Evolutionary conservation across 1,284 basidiomycete species (phyloP), one percentile per base, ranked within the genome.

Genomic region (Papiliotrema fonsecae): DNA sequence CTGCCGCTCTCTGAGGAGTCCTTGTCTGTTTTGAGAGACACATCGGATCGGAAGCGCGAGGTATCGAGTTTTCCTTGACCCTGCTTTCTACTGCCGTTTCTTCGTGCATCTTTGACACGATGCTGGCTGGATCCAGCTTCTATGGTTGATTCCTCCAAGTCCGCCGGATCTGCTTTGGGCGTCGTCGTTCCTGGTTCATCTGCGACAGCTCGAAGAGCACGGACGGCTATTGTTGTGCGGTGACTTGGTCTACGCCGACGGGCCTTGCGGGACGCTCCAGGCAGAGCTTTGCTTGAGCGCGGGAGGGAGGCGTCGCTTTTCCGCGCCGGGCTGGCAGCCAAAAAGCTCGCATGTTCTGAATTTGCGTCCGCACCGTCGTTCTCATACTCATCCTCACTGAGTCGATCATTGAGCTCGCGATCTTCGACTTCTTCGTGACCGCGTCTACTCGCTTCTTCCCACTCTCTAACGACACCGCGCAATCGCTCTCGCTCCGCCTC

Each of bases 401-500:
- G 57, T 26, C 67, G 55, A 39, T 62, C 62, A 49, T 73, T 73
- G 58, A 73, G 60, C 45, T 62, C 61, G 16, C 74, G 55, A 52
- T 72, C 71, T 55, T 74, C 72, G 25, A 72, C 71, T 48, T 76
- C 73, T 43, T 76, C 76, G 44, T 76, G 73, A 22, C 75, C 73
- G 22, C 75, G 61, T 21, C 75, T 55, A 51, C 75, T 73, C 19
- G 76, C 72, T 52, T 77, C 78, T 57, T 96, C 92, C 86, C 88
- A 93, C 55, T 92, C 88, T 32, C 86, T 82, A 31, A 86, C 80
- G 9, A 88, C 86, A 21, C 80, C 78, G 35, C 79, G 77, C 6
- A 96, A 76, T 27, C 87, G 78, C 55, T 87, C 85, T 2, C 89
- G 79, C 72, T 96, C 93, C 22, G 81, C 76, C 6, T 79, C 79